These are phyloP conservation scores for Hortiboletus rubellus DNA, from an alignment of 1,284 basidiomycete genomes.

Conservation along the genomic window DNA sequence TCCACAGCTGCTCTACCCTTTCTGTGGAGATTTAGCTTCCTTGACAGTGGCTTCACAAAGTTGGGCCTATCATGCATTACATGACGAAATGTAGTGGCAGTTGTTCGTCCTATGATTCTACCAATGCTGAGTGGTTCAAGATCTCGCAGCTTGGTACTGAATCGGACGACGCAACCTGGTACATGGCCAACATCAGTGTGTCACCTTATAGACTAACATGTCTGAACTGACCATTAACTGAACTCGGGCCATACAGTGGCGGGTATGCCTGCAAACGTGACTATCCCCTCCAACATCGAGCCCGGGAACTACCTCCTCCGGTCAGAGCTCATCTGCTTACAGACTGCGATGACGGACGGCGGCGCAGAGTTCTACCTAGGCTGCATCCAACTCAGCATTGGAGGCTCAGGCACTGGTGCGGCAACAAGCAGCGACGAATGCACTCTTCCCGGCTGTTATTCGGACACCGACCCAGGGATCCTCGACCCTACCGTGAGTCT, in stretches of 20 bases:
- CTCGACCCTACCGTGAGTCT: slow-evolving; percentile 44
- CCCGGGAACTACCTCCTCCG: slow-evolving; percentile 70
- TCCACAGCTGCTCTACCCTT: not conserved
- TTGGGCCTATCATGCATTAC: slow-evolving; percentile 42
- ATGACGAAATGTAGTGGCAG: slow-evolving; percentile 37
- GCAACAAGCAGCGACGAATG: slow-evolving; percentile 50
- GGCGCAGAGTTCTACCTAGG: slow-evolving; percentile 74
- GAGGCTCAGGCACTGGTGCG: slow-evolving; percentile 48
- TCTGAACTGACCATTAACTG: not conserved
- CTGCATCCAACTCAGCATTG: slow-evolving; percentile 62
- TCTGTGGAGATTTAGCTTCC: not conserved
- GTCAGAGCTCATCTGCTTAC: slow-evolving; percentile 71
- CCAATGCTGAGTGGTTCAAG: slow-evolving; percentile 42
- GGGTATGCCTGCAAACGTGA: slow-evolving; percentile 44
- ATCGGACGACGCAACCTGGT: slow-evolving; percentile 37
- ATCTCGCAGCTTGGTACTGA: slow-evolving; percentile 36
- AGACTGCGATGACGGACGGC: slow-evolving; percentile 48
- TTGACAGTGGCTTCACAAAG: slow-evolving; percentile 39
- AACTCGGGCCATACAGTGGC: slow-evolving; percentile 28
- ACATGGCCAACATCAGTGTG: slow-evolving; percentile 42
- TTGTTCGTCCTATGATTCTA: slow-evolving; percentile 38
- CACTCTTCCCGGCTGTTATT: slow-evolving; percentile 63
- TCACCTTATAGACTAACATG: not conserved
- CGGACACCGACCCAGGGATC: slow-evolving; percentile 61
- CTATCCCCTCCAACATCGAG: slow-evolving; percentile 54